Base-by-base conservation (phyloP, 306 rosid species). In the Hippophae rhamnoides region DNA sequence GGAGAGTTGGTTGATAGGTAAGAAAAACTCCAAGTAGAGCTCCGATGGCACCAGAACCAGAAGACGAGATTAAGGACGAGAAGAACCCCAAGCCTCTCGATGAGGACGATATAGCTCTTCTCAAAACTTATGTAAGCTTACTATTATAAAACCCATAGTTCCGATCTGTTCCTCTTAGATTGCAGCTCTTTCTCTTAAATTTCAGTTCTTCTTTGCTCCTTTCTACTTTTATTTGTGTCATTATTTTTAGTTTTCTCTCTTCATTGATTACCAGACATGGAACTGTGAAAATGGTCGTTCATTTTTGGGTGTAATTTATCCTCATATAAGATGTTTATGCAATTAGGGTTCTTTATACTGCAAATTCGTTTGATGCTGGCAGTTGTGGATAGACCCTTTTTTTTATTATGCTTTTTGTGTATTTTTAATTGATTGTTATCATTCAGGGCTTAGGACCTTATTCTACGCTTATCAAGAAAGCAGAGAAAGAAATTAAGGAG, bases 401-500 rank as follows among this genome's bases (percentile, higher is more conserved):
- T 4, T 31, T 2, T 31, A 31, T 31, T 2, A 31, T 31, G 38
- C 38, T 31, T 4, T 5, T 49, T 49, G 13, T 49, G 23, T 49
- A 11, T 47, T 49, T 7, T 12, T 5, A 4, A 18, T 53, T 25
- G 9, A 7, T 53, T 11, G 41, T 31, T 31, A 12, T 25, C 57
- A 53, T 40, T 48, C 85, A 86, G 95, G 95, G 95, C 7, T 81
- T 86, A 61, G 95, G 95, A 57, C 95, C 95, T 44, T 83, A 86
- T 51, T 83, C 95, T 60, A 74, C 81, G 10, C 70, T 81, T 67
- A 86, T 83, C 46, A 86, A 86, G 76, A 78, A 81, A 56, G 83
- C 7, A 12, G 87, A 86, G 72, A 86, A 86, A 74, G 95, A 83
- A 70, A 86, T 86, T 49, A 86, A 86, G 78, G 89, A 83, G 9